Evolutionary conservation across 495 filamentous ascomycete genomes (phyloP).

Genomic region (Friedmanniomyces simplex): DNA sequence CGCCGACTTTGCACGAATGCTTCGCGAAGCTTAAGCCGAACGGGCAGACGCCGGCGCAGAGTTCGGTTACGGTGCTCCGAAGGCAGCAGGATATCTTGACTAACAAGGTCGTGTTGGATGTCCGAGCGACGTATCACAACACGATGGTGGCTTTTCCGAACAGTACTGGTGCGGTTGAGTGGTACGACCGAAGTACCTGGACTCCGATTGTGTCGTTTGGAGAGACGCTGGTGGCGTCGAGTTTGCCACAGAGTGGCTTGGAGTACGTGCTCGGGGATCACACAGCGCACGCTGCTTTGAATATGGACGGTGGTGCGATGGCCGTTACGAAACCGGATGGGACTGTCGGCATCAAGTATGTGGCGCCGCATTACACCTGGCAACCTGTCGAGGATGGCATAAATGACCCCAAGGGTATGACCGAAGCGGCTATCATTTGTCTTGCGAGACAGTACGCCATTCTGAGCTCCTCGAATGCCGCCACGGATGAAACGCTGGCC

Average conservation of each 20-base stretch:
- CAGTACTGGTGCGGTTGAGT: constrained; percentile 67
- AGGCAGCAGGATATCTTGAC: constrained; percentile 54
- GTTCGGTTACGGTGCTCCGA: constrained; percentile 38
- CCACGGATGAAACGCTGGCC: constrained; percentile 67
- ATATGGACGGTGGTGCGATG: constrained; percentile 61
- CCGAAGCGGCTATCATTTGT: constrained; percentile 40
- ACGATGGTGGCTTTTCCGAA: constrained; percentile 57
- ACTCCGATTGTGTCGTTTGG: constrained; percentile 48
- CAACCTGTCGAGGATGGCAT: constrained; percentile 17
- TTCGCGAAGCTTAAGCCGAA: constrained; percentile 64
- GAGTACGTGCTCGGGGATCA: constrained; percentile 29
- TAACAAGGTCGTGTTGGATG: constrained; percentile 56
- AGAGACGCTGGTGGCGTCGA: constrained; percentile 54
- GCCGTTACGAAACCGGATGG: constrained; percentile 56
- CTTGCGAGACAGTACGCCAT: constrained; percentile 51
- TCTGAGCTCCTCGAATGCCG: constrained; percentile 44
- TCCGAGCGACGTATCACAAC: constrained; percentile 54
- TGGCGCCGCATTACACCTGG: constrained; percentile 13
- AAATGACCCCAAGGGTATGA: constrained; percentile 6
- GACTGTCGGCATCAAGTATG: constrained; percentile 45
- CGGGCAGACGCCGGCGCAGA: constrained; percentile 39
- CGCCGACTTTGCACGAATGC: constrained; percentile 53
- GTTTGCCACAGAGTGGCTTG: constrained; percentile 63
- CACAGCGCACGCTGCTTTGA: constrained; percentile 44
- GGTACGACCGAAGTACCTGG: constrained; percentile 65